phyloP scores from a whole-genome alignment of 495 filamentous ascomycete species.

The Penicillium egyptiacum region DNA sequence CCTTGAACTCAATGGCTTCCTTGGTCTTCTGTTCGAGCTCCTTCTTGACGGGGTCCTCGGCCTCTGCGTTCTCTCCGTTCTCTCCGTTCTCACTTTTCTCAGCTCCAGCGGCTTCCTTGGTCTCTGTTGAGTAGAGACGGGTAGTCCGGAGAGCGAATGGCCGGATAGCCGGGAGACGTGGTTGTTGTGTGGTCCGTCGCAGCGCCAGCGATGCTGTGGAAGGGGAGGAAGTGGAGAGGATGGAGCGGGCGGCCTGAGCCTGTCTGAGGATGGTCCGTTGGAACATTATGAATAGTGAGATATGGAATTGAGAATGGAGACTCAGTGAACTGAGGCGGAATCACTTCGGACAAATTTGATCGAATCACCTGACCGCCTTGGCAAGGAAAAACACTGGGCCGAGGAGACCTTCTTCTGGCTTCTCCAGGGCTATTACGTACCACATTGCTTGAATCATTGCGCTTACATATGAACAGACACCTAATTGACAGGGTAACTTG shows the following conservation, averaged over 20 bases:
- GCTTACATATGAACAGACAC: too few species aligned
- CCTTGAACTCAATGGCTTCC: slow-evolving; percentile 85
- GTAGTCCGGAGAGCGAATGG: slow-evolving; percentile 32
- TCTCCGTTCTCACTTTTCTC: slow-evolving; percentile 42
- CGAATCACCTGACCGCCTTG: slow-evolving; percentile 29
- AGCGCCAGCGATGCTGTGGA: slow-evolving; percentile 35
- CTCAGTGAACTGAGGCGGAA: slow-evolving; percentile 10
- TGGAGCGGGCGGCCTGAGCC: slow-evolving; percentile 42
- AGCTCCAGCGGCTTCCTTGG: slow-evolving; percentile 32
- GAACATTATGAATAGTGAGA: slow-evolving; percentile 39
- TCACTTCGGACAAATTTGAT: slow-evolving; percentile 29
- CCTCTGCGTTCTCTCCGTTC: slow-evolving; percentile 45
- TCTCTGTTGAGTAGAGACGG: slow-evolving; percentile 48
- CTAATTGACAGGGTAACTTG: too few species aligned
- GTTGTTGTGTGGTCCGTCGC: slow-evolving; percentile 41
- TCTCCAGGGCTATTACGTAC: background rate
- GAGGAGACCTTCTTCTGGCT: slow-evolving; percentile 8
- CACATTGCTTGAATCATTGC: too few species aligned
- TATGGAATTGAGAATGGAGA: slow-evolving; percentile 15
- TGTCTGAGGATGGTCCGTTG: slow-evolving; percentile 48
- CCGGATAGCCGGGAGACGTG: slow-evolving; percentile 33
- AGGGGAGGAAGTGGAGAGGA: slow-evolving; percentile 35
- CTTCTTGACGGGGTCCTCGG: slow-evolving; percentile 50
- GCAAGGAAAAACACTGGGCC: slow-evolving; percentile 26
- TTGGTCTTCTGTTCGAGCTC: slow-evolving; percentile 82